Conservation (phyloP, 345 rosid genomes). For the Orychophragmus violaceus region DNA sequence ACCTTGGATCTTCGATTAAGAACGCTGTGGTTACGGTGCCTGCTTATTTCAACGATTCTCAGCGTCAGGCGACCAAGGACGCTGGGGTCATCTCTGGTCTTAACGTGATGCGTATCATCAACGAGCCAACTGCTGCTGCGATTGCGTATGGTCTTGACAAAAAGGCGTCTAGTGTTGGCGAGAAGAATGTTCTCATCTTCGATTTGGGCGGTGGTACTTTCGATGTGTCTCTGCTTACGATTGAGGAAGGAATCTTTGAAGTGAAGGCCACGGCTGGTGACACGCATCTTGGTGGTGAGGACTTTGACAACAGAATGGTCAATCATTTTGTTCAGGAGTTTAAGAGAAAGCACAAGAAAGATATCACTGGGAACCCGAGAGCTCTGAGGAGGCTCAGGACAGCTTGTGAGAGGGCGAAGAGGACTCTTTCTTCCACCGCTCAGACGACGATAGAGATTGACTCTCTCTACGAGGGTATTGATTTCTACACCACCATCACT, state of each 20-base stretch:
- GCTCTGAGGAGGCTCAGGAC: conserved; percentile 68
- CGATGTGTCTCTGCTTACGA: conserved; percentile 58
- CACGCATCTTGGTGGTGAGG: conserved; percentile 49
- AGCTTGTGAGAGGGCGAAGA: conserved; percentile 58
- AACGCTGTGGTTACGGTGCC: conserved; percentile 41
- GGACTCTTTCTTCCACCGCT: conserved; percentile 58
- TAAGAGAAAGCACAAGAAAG: conserved; percentile 53
- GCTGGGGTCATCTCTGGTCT: conserved; percentile 39
- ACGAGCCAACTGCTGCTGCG: conserved; percentile 43
- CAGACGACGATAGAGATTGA: conserved; percentile 57
- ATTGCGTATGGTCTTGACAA: conserved; percentile 43
- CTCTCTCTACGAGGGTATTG: conserved; percentile 47
- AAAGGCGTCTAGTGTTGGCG: conserved; percentile 41
- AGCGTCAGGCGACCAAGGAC: conserved; percentile 38
- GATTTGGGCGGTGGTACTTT: conserved; percentile 65
- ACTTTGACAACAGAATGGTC: conserved; percentile 50
- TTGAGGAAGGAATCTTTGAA: conserved; percentile 54
- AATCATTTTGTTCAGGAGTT: conserved; percentile 58
- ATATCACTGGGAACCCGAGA: conserved; percentile 46
- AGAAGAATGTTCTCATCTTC: conserved; percentile 59
- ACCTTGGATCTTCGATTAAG: conserved; percentile 25
- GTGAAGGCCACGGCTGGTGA: conserved; percentile 62
- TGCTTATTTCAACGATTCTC: conserved; percentile 48
- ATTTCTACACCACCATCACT: conserved; percentile 45
- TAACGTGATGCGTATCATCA: conserved; percentile 39